Evolutionary conservation across 495 filamentous ascomycete genomes (phyloP), one percentile per base, ranked within the genome.

Genomic region (Xylaria castorea): DNA sequence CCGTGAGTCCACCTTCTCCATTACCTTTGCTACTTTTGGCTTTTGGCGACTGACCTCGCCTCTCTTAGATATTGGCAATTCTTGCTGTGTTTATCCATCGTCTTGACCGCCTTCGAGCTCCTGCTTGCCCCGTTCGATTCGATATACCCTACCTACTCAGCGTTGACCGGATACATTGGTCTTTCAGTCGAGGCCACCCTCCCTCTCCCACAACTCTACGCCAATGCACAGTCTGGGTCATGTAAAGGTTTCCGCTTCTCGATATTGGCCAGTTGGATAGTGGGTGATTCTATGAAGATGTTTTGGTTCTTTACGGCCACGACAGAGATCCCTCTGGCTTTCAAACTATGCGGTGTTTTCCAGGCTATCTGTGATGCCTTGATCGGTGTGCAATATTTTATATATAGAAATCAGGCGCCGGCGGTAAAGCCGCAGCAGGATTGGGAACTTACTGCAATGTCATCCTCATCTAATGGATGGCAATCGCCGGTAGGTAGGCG

Each of bases 211-310:
- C 96, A 99, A 82, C 91, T 98, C 30, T 53, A 97, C 34, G 84
- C 91, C 27, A 99, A 98, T 81, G 86, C 92, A 73, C 89, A 86
- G 30, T 89, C 91, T 0, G 87, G 88, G 58, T 95, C 93, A 5
- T 97, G 94, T 83, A 92, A 92, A 78, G 96, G 96, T 11, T 97
- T 99, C 83, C 89, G 96, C 3, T 55, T 97, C 8, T 94, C 91
- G 14, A 94, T 99, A 7, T 82, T 98, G 32, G 91, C 86, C 5
- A 94, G 92, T 60, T 99, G 96, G 96, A 82, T 99, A 72, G 80
- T 93, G 16, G 96, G 96, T 74, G 96, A 99, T 83, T 84, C 89
- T 44, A 97, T 97, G 92, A 99, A 99, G 86, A 92, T 97, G 89
- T 91, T 91, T 58, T 99, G 93, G 85, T 98, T 98, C 83, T 94